Percentiles rank a stretch among this genome's conserved stretches.
Evolutionary conservation across 768 basidiomycete species (phyloP).

Genomic region (Kondoa subrosea): DNA sequence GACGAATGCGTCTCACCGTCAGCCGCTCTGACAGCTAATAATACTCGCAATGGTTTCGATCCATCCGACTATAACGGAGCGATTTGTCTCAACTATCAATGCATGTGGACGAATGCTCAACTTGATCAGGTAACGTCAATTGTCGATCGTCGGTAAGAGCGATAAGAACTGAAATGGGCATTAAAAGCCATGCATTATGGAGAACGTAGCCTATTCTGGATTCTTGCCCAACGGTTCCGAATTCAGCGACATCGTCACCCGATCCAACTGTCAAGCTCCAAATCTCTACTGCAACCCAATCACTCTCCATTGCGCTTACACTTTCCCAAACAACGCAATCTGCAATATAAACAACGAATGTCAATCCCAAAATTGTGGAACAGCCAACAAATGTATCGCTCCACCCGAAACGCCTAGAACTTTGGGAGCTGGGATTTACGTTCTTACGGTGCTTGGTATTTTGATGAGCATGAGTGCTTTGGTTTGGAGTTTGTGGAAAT

Average conservation of each 20-base stretch:
- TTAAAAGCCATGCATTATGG: not conserved
- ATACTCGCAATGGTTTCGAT: not conserved
- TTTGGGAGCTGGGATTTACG: not conserved
- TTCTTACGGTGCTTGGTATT: not conserved
- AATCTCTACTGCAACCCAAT: not conserved
- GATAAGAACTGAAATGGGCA: not conserved
- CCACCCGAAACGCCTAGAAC: not conserved
- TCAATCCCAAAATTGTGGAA: not conserved
- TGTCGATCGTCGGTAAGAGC: not conserved
- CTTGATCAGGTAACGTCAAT: not conserved
- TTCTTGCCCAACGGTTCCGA: not conserved
- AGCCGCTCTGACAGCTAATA: not conserved
- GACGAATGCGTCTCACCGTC: not conserved
- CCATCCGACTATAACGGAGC: not conserved
- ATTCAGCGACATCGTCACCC: not conserved
- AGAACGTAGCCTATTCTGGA: not conserved
- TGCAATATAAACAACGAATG: not conserved
- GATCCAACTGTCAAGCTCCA: not conserved
- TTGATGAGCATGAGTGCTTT: not conserved
- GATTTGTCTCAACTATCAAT: not conserved
- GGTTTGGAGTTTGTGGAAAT: not conserved
- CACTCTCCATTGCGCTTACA: not conserved
- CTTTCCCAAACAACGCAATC: not conserved
- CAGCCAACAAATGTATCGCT: not conserved
- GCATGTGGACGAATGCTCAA: not conserved